These are phyloP conservation scores for Secale cereale DNA, from an alignment of 176 grass and related monocot genomes.

Conservation along the genomic window DNA sequence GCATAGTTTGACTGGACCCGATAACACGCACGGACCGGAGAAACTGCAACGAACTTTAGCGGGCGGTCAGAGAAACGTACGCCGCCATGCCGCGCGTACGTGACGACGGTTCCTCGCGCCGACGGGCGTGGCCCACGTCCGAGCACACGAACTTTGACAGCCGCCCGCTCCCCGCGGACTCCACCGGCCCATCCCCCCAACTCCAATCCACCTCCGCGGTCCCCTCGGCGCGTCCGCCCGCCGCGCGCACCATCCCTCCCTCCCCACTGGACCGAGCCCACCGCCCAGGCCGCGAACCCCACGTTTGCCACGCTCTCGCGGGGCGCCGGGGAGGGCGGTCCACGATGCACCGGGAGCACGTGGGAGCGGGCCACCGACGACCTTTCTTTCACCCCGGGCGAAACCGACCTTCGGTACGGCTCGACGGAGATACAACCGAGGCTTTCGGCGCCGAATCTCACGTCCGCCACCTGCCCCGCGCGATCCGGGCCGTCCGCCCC, in stretches of 20 bases:
- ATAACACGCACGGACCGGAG: too few relatives aligned
- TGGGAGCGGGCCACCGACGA: slow-evolving; percentile 19
- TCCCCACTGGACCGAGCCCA: slow-evolving; percentile 29
- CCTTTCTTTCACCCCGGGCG: slow-evolving; percentile 7
- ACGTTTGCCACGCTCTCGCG: slow-evolving; percentile 5
- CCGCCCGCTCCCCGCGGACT: slow-evolving; percentile 22
- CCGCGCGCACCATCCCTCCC: neutral
- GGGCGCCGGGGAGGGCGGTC: neutral
- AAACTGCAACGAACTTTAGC: too few relatives aligned
- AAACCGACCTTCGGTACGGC: slow-evolving; percentile 32
- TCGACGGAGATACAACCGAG: slow-evolving; percentile 40
- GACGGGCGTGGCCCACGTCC: neutral
- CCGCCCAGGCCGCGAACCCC: neutral
- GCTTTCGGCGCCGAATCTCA: slow-evolving; percentile 50
- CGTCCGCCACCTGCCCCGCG: slow-evolving; percentile 23
- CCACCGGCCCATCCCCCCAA: slow-evolving; percentile 17
- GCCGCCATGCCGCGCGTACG: neutral
- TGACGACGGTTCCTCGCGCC: neutral
- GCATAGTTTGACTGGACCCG: too few relatives aligned
- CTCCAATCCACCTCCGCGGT: slow-evolving; percentile 37
- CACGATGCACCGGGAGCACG: neutral
- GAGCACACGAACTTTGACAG: slow-evolving; percentile 31
- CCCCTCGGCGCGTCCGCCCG: slow-evolving; percentile 36
- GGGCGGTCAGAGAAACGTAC: too few relatives aligned
- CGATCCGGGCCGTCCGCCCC: neutral